Percentiles rank a stretch among this genome's conserved stretches.
Evolutionary conservation across 1,284 basidiomycete genomes (phyloP).

Genomic region (Papiliotrema flavescens): DNA sequence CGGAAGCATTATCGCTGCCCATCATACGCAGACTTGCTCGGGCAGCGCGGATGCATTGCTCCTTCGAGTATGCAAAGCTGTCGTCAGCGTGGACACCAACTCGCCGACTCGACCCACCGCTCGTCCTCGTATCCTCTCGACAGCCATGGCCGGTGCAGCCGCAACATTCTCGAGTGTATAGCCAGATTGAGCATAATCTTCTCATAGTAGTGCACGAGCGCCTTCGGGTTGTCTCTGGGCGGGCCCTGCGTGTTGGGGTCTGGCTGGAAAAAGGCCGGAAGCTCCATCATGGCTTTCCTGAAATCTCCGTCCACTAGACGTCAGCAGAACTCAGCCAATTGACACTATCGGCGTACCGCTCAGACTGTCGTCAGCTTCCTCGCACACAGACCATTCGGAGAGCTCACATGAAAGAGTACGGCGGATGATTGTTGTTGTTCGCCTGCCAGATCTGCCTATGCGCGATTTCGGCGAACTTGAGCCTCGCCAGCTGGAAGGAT

Average conservation of each 20-base stretch:
- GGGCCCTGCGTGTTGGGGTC: slow-evolving; percentile 25
- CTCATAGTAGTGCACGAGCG: slow-evolving; percentile 48
- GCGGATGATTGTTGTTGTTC: slow-evolving; percentile 46
- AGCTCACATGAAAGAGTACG: slow-evolving; percentile 48
- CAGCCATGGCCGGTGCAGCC: slow-evolving; percentile 48
- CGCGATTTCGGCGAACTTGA: slow-evolving; percentile 47
- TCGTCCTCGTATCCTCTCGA: slow-evolving; percentile 46
- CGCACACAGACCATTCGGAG: background rate
- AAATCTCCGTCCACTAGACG: slow-evolving; percentile 44
- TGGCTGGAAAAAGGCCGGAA: slow-evolving; percentile 48
- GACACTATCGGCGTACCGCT: slow-evolving; percentile 12
- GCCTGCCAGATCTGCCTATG: slow-evolving; percentile 51
- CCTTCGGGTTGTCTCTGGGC: slow-evolving; percentile 32
- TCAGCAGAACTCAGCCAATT: background rate
- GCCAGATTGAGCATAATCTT: slow-evolving; percentile 48
- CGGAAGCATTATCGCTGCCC: slow-evolving; percentile 35
- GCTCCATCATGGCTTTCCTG: slow-evolving; percentile 47
- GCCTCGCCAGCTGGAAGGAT: slow-evolving; percentile 49
- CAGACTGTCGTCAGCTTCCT: slow-evolving; percentile 12
- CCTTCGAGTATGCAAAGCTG: slow-evolving; percentile 48
- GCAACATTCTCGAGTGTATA: slow-evolving; percentile 48
- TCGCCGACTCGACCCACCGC: slow-evolving; percentile 16
- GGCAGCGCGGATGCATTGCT: slow-evolving; percentile 50
- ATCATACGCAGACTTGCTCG: slow-evolving; percentile 48
- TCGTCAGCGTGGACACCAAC: slow-evolving; percentile 5